Evolutionary conservation across 441 rosid genomes (phyloP).

Genomic region (Jatropha multifida): DNA sequence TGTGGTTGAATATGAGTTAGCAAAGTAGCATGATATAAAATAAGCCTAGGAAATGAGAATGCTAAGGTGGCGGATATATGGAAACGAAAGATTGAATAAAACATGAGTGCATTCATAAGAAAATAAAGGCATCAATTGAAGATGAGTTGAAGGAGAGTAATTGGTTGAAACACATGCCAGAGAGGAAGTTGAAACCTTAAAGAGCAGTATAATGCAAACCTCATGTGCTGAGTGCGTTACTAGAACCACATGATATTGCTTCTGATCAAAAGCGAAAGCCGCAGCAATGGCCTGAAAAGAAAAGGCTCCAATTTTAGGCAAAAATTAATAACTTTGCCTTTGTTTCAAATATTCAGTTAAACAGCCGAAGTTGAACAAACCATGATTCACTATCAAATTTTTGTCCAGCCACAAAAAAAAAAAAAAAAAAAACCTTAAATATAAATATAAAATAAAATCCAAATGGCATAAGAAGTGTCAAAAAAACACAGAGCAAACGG

Average conservation of each 20-base stretch:
- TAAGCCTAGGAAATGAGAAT: neutral
- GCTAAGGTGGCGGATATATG: neutral
- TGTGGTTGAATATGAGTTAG: neutral
- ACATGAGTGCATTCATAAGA: neutral
- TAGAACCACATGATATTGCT: slow-evolving; percentile 50
- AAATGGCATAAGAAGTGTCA: too few relatives aligned
- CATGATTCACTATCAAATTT: too few relatives aligned
- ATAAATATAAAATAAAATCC: too few relatives aligned
- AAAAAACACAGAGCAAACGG: too few relatives aligned
- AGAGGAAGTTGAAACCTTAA: neutral
- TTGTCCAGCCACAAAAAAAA: too few relatives aligned
- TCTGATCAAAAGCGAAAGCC: slow-evolving; percentile 66
- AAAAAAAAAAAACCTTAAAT: too few relatives aligned
- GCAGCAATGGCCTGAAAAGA: slow-evolving; percentile 70
- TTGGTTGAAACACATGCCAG: neutral
- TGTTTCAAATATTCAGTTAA: too few relatives aligned
- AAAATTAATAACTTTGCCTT: neutral
- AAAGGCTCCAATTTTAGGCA: neutral
- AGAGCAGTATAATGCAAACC: slow-evolving; percentile 38
- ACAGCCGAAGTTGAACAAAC: too few relatives aligned
- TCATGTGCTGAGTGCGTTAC: slow-evolving; percentile 76
- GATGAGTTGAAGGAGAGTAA: neutral
- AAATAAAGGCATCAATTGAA: neutral
- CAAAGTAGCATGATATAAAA: neutral
- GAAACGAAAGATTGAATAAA: neutral